Evolutionary conservation across 768 basidiomycete genomes (phyloP).

Genomic region (Sistotremastrum suecicum): DNA sequence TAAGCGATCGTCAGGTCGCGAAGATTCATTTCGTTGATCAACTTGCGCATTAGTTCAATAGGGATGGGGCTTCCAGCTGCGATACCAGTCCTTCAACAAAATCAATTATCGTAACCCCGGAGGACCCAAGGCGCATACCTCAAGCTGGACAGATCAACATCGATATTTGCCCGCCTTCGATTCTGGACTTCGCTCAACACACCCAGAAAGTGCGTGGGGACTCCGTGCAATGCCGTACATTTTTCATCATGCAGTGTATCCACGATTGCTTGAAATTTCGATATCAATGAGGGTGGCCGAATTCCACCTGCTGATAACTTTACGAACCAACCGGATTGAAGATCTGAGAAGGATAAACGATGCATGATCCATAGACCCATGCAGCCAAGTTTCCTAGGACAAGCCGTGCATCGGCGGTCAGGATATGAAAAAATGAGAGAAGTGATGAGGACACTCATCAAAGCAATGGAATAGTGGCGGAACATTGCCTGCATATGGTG

Average conservation of each 20-base stretch:
- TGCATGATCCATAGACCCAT: slow-evolving; percentile 58
- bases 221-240: slow-evolving; percentile 73
- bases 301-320: too few relatives aligned
- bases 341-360: slow-evolving; percentile 60
- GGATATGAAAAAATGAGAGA: slow-evolving; percentile 2
- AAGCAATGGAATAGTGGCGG: slow-evolving; percentile 83
- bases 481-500: slow-evolving; percentile 44
- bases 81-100: slow-evolving; percentile 53
- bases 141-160: slow-evolving; percentile 33
- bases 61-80: slow-evolving; percentile 71
- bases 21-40: slow-evolving; percentile 55
- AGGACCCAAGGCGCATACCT: slow-evolving; percentile 27
- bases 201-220: slow-evolving; percentile 75
- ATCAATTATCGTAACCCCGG: not conserved
- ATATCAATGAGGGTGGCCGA: too few relatives aligned
- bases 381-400: slow-evolving; percentile 71
- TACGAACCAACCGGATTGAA: slow-evolving; percentile 31
- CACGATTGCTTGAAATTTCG: slow-evolving; percentile 33
- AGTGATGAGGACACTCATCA: slow-evolving; percentile 41
- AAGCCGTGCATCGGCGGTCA: slow-evolving; percentile 35
- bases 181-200: slow-evolving; percentile 54
- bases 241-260: slow-evolving; percentile 52
- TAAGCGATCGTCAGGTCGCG: slow-evolving; percentile 64
- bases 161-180: slow-evolving; percentile 30
- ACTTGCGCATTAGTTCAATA: slow-evolving; percentile 61